Percentiles rank a stretch among this genome's conserved stretches.
Evolutionary conservation across 1,284 basidiomycete species (phyloP).

Genomic region (Tetrapyrgos nigripes): DNA sequence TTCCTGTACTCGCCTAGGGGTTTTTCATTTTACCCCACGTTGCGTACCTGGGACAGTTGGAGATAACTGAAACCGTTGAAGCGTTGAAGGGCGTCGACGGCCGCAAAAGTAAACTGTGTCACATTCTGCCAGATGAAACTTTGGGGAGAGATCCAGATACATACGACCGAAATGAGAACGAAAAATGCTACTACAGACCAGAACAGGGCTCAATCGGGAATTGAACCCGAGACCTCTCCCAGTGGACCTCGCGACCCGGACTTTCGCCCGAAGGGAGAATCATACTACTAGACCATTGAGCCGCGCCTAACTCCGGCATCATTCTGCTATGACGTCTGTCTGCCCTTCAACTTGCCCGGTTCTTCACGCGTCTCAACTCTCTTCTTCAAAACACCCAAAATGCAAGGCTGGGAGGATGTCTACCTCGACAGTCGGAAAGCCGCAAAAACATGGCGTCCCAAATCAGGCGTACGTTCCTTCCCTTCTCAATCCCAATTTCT

Average conservation of each 20-base stretch:
- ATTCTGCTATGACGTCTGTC: no score
- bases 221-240: background rate
- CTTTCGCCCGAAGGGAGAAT: background rate
- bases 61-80: no score
- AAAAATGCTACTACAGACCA: background rate
- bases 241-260: background rate
- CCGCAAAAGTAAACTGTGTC: no score
- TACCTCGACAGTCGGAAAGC: constrained; percentile 47
- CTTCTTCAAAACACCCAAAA: no score
- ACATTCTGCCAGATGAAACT: no score
- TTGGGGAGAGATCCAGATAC: no score
- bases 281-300: background rate
- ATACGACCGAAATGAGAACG: no score
- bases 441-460: constrained; percentile 46
- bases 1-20: background rate
- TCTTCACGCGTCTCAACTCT: no score
- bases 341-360: no score
- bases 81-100: background rate
- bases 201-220: background rate
- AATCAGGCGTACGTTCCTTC: constrained; percentile 40
- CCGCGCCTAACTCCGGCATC: no score
- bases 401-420: constrained; percentile 19
- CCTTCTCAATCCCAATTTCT: background rate
- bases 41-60: no score
- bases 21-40: background rate